phyloP scores from a whole-genome alignment of 371 early-diverging fungal genomes.

The Mortierella sp. region DNA sequence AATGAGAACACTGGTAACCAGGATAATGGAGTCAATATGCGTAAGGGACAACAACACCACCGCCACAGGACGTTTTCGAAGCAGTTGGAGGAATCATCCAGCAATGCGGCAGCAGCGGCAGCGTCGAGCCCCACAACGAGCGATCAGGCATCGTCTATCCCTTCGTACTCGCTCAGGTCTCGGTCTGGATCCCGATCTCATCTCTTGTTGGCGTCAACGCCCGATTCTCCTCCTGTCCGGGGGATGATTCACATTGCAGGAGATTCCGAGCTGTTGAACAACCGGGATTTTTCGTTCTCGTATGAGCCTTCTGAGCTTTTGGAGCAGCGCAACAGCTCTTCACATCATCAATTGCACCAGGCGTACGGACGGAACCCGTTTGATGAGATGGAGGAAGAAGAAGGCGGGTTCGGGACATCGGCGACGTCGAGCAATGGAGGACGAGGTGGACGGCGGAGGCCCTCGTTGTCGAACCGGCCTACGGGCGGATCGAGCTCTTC shows the following conservation, averaged over 20 bases:
- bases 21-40: conserved; percentile 24
- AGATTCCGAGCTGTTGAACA: conserved; percentile 51
- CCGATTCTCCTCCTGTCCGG: conserved; percentile 45
- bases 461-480: background rate
- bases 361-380: conserved; percentile 19
- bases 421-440: conserved; percentile 9
- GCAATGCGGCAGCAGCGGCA: background rate
- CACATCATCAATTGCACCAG: conserved; percentile 17
- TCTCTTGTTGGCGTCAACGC: conserved; percentile 28
- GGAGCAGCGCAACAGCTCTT: conserved; percentile 20
- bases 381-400: conserved; percentile 26
- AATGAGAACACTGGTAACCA: background rate
- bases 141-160: conserved; percentile 17
- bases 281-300: conserved; percentile 52
- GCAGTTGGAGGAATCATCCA: conserved; percentile 12
- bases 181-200: conserved; percentile 39
- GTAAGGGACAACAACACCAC: conserved; percentile 29
- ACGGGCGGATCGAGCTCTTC: background rate
- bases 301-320: conserved; percentile 49
- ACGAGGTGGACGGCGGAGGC: background rate
- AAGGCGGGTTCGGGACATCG: conserved; percentile 31
- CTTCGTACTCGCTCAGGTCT: conserved; percentile 30
- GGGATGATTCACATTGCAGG: conserved; percentile 41
- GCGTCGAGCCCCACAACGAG: background rate
- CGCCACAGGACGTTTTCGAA: conserved; percentile 19